These are phyloP conservation scores for Ophiostoma perfectum DNA, from an alignment of 2,329 filamentous ascomycete genomes.

Conservation along the genomic window DNA sequence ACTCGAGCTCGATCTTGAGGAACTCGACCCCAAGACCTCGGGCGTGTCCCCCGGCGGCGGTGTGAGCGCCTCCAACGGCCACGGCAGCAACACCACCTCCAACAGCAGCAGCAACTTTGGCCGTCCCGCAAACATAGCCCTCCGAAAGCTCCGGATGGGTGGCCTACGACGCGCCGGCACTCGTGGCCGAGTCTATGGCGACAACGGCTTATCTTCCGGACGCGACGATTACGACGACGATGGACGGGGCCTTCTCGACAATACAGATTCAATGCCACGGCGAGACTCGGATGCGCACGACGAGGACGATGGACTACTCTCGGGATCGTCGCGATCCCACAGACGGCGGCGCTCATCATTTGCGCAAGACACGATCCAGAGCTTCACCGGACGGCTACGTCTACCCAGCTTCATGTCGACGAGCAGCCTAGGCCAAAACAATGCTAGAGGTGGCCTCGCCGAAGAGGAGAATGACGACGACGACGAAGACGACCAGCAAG, in stretches of 20 bases:
- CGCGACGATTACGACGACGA: slow-evolving; percentile 50
- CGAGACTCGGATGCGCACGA: slow-evolving; percentile 55
- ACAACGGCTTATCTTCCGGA: background rate
- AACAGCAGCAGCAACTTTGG: background rate
- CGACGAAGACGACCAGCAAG: slow-evolving; percentile 38
- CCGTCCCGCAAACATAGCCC: slow-evolving; percentile 58
- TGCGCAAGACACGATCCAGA: slow-evolving; percentile 40
- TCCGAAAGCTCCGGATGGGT: slow-evolving; percentile 65
- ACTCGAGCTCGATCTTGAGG: slow-evolving; percentile 69
- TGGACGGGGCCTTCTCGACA: slow-evolving; percentile 23
- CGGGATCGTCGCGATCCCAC: slow-evolving; percentile 39
- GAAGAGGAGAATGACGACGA: slow-evolving; percentile 40
- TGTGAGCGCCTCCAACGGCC: slow-evolving; percentile 25
- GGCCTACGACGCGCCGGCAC: slow-evolving; percentile 53
- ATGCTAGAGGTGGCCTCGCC: slow-evolving; percentile 34
- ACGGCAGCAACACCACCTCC: background rate
- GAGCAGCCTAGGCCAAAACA: slow-evolving; percentile 26
- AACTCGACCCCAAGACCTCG: slow-evolving; percentile 60
- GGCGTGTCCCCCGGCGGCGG: slow-evolving; percentile 30
- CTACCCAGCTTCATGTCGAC: slow-evolving; percentile 63
- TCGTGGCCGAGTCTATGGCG: slow-evolving; percentile 52
- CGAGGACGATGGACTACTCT: slow-evolving; percentile 70
- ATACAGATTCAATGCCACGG: slow-evolving; percentile 40
- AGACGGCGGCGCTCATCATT: slow-evolving; percentile 35
- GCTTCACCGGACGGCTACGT: slow-evolving; percentile 48